A percentile compares a stretch with the other conserved stretches of the same genome.
phyloP scores from a whole-genome alignment of 305 asterid species.

The Fraxinus dipetala region DNA sequence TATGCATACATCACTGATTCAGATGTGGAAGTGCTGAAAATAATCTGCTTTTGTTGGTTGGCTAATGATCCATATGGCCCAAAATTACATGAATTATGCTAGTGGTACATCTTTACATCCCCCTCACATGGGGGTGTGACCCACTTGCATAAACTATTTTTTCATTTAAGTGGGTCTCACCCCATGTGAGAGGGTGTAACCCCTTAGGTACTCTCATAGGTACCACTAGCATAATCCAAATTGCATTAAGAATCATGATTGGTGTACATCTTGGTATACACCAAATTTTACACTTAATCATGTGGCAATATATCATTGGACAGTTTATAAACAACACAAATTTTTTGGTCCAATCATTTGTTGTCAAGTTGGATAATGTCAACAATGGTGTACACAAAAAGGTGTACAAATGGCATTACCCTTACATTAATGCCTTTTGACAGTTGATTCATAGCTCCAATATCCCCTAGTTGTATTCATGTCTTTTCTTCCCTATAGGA shows the following conservation, averaged over 20 bases:
- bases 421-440: not conserved
- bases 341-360: not conserved
- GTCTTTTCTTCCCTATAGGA: slow-evolving; percentile 40
- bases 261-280: not conserved
- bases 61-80: not conserved
- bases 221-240: no score
- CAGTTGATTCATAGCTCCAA: not conserved
- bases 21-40: not conserved
- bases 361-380: not conserved
- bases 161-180: no score
- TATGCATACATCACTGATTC: not conserved
- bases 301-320: not conserved
- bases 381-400: not conserved
- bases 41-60: not conserved
- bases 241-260: no score
- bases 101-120: no score
- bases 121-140: no score
- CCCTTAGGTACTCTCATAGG: no score
- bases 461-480: not conserved
- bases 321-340: not conserved
- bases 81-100: not conserved
- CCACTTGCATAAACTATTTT: no score
- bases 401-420: not conserved
- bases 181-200: no score
- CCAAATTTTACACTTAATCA: not conserved